Base-by-base conservation (phyloP, 129 eudicot species). In the Centella asiatica region DNA sequence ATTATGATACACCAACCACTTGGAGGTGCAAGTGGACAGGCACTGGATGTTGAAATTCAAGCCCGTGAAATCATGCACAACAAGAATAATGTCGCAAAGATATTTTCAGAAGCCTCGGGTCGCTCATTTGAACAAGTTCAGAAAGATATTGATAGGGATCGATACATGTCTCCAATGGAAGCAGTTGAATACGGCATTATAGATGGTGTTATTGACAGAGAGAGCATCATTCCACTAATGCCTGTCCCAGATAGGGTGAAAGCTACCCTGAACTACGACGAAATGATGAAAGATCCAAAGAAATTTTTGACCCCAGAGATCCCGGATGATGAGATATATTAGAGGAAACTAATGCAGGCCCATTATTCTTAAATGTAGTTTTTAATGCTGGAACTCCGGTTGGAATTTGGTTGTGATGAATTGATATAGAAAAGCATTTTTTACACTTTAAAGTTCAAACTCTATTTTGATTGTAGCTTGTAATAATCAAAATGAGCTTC, bases 1-100 rank as follows among this genome's bases (percentile, higher is more conserved):
- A 84, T 92, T n/a, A 92, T 92, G 98, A 74, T 92, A 49, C 95
- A 87, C 79, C 98, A 92, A 57, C 98, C 98, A 7, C 77, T 84
- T 15, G 98, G 98, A 53, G 95, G 96, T 60, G 82, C 83, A 28
- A 80, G 95, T 39, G 98, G 98, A 34, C 82, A 78, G 62, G 98
- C 84, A 15, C 70, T 78, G 14, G 87, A 82, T 57, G 96, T 92
- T 23, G 98, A 92, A 74, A 84, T 84, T 69, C 95, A 92, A 80
- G 90, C 96, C 20, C 55, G 65, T n/a, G 98, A 92, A 74, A 58
- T 92, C 69, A 66, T 77, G 80, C 71, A 81, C 51, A 92, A 71
- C 80, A 92, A 87, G 72, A 73, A 75, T 2, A 84, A 77, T 31
- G 80, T 92, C 51, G 74, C 70, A 1, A 74, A 62, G 54, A 73